Conservation (phyloP, 129 eudicot genomes). For the Deinandra increscens region DNA sequence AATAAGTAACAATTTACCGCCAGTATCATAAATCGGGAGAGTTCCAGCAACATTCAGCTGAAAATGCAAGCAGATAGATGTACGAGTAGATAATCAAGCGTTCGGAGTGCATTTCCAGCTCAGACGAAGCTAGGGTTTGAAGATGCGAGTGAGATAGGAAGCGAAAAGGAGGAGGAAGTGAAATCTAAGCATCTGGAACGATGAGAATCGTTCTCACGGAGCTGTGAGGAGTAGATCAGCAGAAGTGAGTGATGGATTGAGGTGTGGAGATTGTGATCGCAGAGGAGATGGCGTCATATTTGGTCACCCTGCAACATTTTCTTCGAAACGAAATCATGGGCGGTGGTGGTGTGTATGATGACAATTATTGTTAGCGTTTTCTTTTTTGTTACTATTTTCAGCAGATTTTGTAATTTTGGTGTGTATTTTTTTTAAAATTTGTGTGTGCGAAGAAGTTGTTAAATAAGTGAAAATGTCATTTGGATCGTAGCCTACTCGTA, state of each 20-base stretch:
- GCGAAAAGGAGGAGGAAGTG: not conserved
- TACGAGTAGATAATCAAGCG: slow-evolving; percentile 28
- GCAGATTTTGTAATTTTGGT: too few species aligned
- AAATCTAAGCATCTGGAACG: slow-evolving; percentile 2
- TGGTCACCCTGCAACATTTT: slow-evolving; percentile 12
- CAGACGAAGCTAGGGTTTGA: slow-evolving; percentile 34
- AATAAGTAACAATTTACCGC: slow-evolving; percentile 16
- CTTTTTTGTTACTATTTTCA: not conserved
- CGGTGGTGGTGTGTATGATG: slow-evolving; percentile 30
- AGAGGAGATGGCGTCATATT: slow-evolving; percentile 22
- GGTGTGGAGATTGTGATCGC: slow-evolving; percentile 21
- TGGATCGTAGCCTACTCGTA: too few species aligned
- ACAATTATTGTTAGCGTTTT: not conserved
- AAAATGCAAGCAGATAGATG: not conserved
- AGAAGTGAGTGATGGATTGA: slow-evolving; percentile 17
- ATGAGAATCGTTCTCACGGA: not conserved
- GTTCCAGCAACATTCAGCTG: slow-evolving; percentile 15
- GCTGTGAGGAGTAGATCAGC: not conserved
- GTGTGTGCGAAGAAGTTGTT: too few species aligned
- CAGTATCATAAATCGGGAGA: slow-evolving; percentile 3
- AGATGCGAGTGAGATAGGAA: slow-evolving; percentile 9
- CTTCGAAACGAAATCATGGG: slow-evolving; percentile 27
- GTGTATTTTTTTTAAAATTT: too few species aligned
- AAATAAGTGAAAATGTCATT: too few species aligned
- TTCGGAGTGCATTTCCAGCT: slow-evolving; percentile 29